Percentiles rank a stretch among this genome's conserved stretches.
Evolutionary conservation across 1,139 yeast genomes (phyloP).

Genomic region (Pichia sp.): DNA sequence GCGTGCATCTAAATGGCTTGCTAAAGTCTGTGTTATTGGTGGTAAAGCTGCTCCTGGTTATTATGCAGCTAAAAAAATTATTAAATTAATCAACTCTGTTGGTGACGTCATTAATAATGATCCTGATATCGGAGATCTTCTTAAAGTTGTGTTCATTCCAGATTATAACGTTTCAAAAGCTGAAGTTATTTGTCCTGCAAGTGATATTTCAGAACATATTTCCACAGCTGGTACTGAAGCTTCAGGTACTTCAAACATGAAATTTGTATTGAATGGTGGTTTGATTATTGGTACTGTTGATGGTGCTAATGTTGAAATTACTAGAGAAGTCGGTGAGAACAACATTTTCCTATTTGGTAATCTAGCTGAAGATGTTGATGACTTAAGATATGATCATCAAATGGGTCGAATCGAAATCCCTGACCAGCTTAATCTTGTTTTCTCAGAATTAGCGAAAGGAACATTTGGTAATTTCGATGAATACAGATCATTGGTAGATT

Average conservation of each 20-base stretch:
- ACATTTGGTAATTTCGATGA: constrained; percentile 65
- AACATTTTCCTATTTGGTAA: constrained; percentile 90
- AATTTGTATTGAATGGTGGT: constrained; percentile 90
- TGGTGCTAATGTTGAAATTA: constrained; percentile 94
- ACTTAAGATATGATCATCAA: constrained; percentile 67
- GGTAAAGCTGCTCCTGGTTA: constrained; percentile 98
- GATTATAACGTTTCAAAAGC: constrained; percentile 94
- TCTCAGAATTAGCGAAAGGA: constrained; percentile 62
- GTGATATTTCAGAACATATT: constrained; percentile 87
- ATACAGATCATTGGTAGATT: constrained; percentile 60
- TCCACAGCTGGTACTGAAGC: constrained; percentile 99
- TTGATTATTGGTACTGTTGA: constrained; percentile 92
- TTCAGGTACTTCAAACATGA: constrained; percentile 94
- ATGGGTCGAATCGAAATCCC: constrained; percentile 49
- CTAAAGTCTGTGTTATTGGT: constrained; percentile 80
- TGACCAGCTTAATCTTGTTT: constrained; percentile 51
- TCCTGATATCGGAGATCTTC: constrained; percentile 59
- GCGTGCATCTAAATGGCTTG: constrained; percentile 54
- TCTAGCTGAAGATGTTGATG: constrained; percentile 83
- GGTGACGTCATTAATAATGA: constrained; percentile 77
- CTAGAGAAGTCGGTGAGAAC: constrained; percentile 85
- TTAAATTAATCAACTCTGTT: constrained; percentile 76
- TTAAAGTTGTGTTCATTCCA: constrained; percentile 83
- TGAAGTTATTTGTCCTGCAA: constrained; percentile 82
- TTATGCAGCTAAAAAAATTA: constrained; percentile 87